Evolutionary conservation across 805 yeast genomes (phyloP), one percentile per base, ranked within the genome.

Genomic region (Yamadazyma insecticola): DNA sequence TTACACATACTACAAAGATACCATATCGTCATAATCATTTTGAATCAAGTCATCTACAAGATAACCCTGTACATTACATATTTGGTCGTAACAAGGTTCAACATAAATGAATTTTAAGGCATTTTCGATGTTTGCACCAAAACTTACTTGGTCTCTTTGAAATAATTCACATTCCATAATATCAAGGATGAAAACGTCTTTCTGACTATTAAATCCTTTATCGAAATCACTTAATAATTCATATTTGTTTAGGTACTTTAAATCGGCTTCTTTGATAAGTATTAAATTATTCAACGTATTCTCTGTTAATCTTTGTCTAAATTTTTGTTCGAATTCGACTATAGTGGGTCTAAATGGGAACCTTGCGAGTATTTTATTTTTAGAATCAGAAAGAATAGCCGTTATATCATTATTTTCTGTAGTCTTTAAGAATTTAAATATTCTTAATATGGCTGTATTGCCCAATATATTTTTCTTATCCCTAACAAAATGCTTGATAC

Each of bases 261-360:
- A 48, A 14, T 45, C 42, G 6, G 63, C 63, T n/a, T 44, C 22
- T 3, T 42, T 48, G 14, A 67, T 36, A 5, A 49, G 24, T 13
- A 67, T 43, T 13, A 55, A 38, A 18, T 48, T 40, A 22, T 60
- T 48, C 15, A 36, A 26, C 1, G 65, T 55, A 19, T 49, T 36
- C 30, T 41, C 53, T 1, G 73, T 64, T 22, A 67, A 47, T 15
- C 70, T 40, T 27, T 55, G 56, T 13, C 51, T 41, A 33, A 60
- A 45, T 13, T 32, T 34, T 19, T 41, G 39, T 37, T 67, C 72
- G 37, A 57, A 60, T 15, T 37, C 26, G 6, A 47, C 37, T 3
- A 61, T 46, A 1, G 61, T 47, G 0, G 50, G 46, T 8, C 44
- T 40, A 24, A 43, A 50, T 2, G 57, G 54, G 36, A 65, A 53